Conservation (phyloP, 179 eudicot genomes). For the Silene noctiflora region DNA sequence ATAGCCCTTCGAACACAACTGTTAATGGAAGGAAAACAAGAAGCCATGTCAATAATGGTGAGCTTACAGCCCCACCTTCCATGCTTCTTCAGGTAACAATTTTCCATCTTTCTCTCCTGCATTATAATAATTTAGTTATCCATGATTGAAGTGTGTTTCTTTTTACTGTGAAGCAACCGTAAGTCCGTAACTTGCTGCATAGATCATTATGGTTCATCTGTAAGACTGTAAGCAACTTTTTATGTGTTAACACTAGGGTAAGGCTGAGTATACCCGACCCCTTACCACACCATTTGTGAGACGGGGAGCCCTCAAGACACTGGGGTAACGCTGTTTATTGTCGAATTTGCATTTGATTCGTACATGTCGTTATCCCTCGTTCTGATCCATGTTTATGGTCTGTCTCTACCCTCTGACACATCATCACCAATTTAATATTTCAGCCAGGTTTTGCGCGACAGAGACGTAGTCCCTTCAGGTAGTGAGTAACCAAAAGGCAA, state of each 20-base stretch:
- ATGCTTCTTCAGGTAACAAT: slow-evolving; percentile 79
- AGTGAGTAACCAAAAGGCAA: background rate
- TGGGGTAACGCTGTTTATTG: background rate
- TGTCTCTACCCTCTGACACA: too few relatives aligned
- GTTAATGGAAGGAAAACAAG: slow-evolving; percentile 66
- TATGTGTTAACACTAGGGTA: too few relatives aligned
- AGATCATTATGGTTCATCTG: too few relatives aligned
- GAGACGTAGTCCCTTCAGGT: slow-evolving; percentile 32
- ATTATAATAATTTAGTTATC: too few relatives aligned
- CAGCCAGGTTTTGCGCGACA: slow-evolving; percentile 83
- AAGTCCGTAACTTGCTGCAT: too few relatives aligned
- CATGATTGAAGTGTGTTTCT: background rate
- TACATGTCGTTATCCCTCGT: slow-evolving; percentile 21
- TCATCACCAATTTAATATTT: slow-evolving; percentile 28
- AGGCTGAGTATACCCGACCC: too few relatives aligned
- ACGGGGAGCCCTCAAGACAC: too few relatives aligned
- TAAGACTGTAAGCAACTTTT: too few relatives aligned
- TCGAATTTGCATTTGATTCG: background rate
- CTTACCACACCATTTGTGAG: too few relatives aligned
- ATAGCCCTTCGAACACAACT: slow-evolving; percentile 62
- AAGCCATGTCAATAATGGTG: slow-evolving; percentile 48
- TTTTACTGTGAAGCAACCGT: background rate
- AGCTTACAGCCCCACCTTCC: slow-evolving; percentile 55
- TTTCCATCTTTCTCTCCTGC: background rate
- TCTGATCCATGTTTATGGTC: slow-evolving; percentile 1